Base-by-base conservation (phyloP, 108 stramenopile species). In the Cyclotella sp. region DNA sequence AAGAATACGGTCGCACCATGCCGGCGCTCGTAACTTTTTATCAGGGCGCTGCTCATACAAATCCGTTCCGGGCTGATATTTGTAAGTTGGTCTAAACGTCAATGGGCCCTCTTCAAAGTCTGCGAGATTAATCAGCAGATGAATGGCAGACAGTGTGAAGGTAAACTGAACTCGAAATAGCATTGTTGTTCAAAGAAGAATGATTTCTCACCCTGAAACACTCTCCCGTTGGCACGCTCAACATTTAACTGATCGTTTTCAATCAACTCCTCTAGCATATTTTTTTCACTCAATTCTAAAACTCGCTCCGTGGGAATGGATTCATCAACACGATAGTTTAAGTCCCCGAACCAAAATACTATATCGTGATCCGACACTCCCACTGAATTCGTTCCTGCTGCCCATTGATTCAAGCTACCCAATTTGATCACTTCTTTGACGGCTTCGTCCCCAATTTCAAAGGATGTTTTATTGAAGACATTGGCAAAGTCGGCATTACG, bases 1-100 rank as follows among this genome's bases (percentile, higher is more conserved):
- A 30, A 99, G 83, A 54, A 99, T 88, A 34, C 99, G 97, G 79
- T 99, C 99, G 73, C 99, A 99, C 98, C 98, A 99, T 15, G 99
- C 99, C 10, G 99, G 99, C 9, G 98, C 98, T n/a, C 99, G 91
- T 27, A 97, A 62, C 63, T 99, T 99, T 83, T 99, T 99, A 39
- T 99, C 98, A 0, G 98, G 97, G 8, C 99, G 87, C 42, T 93
- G 86, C 58, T 99, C 99, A 67, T 96, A 99, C 16, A 74, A 47
- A 70, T 96, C 90, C 19, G 98, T 98, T 16, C 98, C 98, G 2
- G 98, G 97, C 73, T 98, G 96, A 83, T 97, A 98, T 86, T 99
- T 99, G 88, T 99, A 99, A 18, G 99, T 99, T 1, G 98, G 98
- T 24, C 70, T 71, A 73, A 99, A 99, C 12, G 74, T 79, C 39